Conservation (phyloP, 352 stramenopile genomes). For the Aphanomyces astaci region DNA sequence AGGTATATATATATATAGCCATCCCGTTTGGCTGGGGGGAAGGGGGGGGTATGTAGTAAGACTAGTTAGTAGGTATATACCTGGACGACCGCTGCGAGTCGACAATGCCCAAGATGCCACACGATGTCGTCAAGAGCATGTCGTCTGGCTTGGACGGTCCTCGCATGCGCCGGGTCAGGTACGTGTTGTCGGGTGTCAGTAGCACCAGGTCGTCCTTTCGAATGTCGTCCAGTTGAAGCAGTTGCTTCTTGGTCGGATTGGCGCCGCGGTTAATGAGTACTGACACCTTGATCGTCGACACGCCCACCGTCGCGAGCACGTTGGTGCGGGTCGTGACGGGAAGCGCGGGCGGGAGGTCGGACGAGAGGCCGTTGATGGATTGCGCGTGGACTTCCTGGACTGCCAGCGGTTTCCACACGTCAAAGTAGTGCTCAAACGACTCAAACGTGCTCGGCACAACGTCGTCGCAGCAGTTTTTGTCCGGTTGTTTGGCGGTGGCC, state of each 20-base stretch:
- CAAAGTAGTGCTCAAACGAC: conserved; percentile 85
- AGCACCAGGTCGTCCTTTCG: conserved; percentile 72
- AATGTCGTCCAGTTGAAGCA: conserved; percentile 5
- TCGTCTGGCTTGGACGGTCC: background rate
- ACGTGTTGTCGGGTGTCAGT: conserved; percentile 44
- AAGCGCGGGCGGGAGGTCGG: conserved; percentile 44
- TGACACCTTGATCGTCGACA: conserved; percentile 12
- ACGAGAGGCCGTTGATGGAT: conserved; percentile 67
- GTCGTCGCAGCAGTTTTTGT: too few relatives aligned
- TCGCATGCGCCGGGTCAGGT: conserved; percentile 30
- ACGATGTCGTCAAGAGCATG: conserved; percentile 9
- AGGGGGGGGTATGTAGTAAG: too few relatives aligned
- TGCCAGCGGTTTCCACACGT: conserved; percentile 78
- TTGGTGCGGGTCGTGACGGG: conserved; percentile 28
- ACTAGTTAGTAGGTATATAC: too few relatives aligned
- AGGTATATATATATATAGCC: too few relatives aligned
- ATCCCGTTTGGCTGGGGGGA: too few relatives aligned
- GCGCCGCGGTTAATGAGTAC: background rate
- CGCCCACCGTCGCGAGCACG: background rate
- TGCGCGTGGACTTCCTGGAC: conserved; percentile 85
- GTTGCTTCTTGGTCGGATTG: background rate
- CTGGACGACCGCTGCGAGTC: conserved; percentile 38
- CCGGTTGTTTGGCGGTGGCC: too few relatives aligned
- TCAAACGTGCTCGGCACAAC: conserved; percentile 74
- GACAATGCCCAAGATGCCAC: conserved; percentile 69